Conservation (phyloP, 495 filamentous ascomycete species). For the Neurospora sp. region DNA sequence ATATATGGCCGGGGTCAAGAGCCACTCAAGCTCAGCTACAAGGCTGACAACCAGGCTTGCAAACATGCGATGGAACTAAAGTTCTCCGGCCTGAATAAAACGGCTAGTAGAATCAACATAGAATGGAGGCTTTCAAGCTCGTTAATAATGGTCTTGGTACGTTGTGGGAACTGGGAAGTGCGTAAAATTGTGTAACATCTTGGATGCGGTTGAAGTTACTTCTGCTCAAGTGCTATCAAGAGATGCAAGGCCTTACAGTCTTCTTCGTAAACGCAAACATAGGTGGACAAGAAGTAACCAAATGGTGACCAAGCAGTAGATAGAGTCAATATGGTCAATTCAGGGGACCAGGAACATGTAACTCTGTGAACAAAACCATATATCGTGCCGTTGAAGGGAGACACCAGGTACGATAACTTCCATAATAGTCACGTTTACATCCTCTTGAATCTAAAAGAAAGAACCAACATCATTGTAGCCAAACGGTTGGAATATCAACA, state of each 20-base stretch:
- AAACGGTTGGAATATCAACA: neutral
- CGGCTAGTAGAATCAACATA: neutral
- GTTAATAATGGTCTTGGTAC: no score
- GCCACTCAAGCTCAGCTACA: neutral
- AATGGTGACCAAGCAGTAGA: neutral
- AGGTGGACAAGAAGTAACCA: neutral
- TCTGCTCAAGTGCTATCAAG: neutral
- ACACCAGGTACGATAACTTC: neutral
- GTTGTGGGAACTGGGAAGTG: no score
- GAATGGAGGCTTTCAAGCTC: neutral
- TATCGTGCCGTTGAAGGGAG: neutral
- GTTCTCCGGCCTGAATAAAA: neutral
- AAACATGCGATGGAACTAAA: neutral
- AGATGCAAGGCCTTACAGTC: neutral
- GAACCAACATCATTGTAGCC: neutral
- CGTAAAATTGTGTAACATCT: neutral
- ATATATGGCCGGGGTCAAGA: neutral
- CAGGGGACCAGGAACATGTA: neutral
- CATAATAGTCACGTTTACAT: neutral
- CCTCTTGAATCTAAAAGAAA: neutral
- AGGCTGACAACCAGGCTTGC: neutral
- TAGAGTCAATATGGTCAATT: neutral
- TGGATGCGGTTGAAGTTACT: neutral
- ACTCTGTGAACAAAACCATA: neutral
- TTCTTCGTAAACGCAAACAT: neutral